Evolutionary conservation across 306 rosid species (phyloP), one percentile per base, ranked within the genome.

Genomic region (Ochetophila trinervis): DNA sequence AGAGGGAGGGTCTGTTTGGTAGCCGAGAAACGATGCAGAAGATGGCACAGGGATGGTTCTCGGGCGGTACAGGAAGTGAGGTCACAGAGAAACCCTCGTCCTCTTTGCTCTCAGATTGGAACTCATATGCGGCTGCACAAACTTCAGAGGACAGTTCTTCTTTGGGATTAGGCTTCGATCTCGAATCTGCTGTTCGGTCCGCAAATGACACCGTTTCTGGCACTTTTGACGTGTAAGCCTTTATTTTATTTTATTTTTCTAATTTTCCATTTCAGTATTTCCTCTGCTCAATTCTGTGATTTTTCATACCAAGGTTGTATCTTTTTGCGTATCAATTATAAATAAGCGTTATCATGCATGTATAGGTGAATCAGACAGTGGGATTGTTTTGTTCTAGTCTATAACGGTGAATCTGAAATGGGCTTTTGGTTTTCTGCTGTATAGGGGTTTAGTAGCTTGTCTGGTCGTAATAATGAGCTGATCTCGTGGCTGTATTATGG

Each of bases 21-120:
- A 53, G 65, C 53, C 66, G 35, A 32, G 35, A 37, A 54, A n/a
- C 62, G 22, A 87, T 92, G 97, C 97, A 82, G 82, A 80, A 79
- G 53, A 86, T 85, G 96, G 91, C 93, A 20, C 89, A 88, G 78
- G 95, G 83, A 34, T 91, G 97, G 97, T 88, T 91, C 63, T 75
- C 91, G 49, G 50, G 56, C 40, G 60, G 50, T 35, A 60, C 66
- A 30, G 75, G 61, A 67, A 69, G 64, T 54, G 95, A 67, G 36
- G 80, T 61, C 53, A 79, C 67, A 44, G 80, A 57, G 82, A 77
- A 69, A 22, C 53, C 90, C 1, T 64, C 83, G 16, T 87, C 97
- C 14, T 86, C 97, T 30, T 49, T 91, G 72, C 66, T 91, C 0
- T 76, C 89, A 32, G 88, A 87, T 65, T 91, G 97, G 97, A 91